Evolutionary conservation across 257 asterid species (phyloP).

Genomic region (Solanum etuberosum): DNA sequence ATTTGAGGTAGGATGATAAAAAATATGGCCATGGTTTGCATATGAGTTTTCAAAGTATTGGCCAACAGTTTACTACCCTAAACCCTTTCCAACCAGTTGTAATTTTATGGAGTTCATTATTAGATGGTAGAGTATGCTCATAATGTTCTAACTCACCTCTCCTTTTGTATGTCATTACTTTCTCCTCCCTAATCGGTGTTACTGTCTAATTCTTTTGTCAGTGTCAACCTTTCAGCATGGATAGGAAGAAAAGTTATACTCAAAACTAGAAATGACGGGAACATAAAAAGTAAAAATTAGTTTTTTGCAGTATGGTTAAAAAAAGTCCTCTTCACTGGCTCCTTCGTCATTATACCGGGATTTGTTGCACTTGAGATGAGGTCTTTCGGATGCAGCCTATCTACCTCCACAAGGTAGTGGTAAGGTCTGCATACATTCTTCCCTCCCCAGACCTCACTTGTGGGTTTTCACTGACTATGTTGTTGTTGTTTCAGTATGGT

Average conservation of each 20-base stretch:
- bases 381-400: background rate
- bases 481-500: too few species aligned
- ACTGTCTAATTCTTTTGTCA: background rate
- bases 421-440: background rate
- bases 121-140: background rate
- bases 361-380: background rate
- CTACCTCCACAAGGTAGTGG: background rate
- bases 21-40: background rate
- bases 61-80: background rate
- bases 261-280: background rate
- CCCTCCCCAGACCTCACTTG: too few species aligned
- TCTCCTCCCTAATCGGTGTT: background rate
- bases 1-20: background rate
- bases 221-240: background rate
- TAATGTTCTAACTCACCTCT: background rate
- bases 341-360: background rate
- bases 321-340: background rate
- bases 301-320: background rate
- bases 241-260: background rate
- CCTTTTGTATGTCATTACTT: background rate
- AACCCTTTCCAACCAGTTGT: background rate
- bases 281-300: background rate
- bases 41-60: background rate
- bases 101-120: background rate
- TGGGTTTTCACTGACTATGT: too few species aligned